Base-by-base conservation (phyloP, 768 basidiomycete genomes). In the Rossbeevera mucosa region DNA sequence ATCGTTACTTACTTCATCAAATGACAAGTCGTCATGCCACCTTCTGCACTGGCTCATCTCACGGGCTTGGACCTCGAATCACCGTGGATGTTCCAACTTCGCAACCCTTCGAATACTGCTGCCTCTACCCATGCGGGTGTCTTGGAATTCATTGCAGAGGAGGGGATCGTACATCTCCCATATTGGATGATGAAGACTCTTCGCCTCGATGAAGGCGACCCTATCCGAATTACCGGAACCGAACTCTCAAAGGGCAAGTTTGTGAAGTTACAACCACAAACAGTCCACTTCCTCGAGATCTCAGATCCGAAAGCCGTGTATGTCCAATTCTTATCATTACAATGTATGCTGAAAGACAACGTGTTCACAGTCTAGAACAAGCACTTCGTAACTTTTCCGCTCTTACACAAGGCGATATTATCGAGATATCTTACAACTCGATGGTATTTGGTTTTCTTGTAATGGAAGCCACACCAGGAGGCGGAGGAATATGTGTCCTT, bases 141-240 rank as follows among this genome's bases (percentile, higher is more conserved):
- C 24, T 81, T 99, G 25, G 96, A 99, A 66, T 99, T 99, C 71
- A 97, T 97, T 58, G 95, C 96, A 2, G 88, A 96, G 51, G 95
- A 98, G 69, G 96, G 96, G 12, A 78, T 88, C 13, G 94, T 94
- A 3, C 88, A 98, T 74, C 76, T 99, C 14, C 96, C 96, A 0
- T 88, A 93, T 60, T 99, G 96, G 96, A 95, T 99, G 91, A 99
- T 99, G 95, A 94, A 89, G 74, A 94, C 92, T 5, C 75, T 99
- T 18, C 82, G 91, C 24, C 72, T 99, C 24, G 86, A 85, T 50
- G 96, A 99, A 71, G 96, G 96, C 12, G 96, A 98, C 72, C 84
- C 92, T 11, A 90, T 99, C 54, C 85, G 94, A 41, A 85, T 98
- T 48, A 94, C 88, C 5, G 94, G 95, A 7, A 79, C 88, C 2